Conservation (phyloP, 2,329 filamentous ascomycete species). For the Aureobasidium sp. region DNA sequence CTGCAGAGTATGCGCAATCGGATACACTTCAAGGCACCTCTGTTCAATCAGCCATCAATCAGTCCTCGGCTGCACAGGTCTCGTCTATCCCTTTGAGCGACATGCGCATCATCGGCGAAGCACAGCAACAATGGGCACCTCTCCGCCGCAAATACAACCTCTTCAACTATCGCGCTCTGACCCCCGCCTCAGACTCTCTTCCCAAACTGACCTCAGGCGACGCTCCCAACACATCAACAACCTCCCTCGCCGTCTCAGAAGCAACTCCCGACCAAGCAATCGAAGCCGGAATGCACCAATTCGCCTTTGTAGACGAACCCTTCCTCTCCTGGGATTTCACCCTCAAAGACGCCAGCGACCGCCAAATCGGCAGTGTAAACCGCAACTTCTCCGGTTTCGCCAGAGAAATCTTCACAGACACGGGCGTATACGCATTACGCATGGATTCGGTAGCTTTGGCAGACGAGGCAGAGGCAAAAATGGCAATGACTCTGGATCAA, state of each 20-base stretch:
- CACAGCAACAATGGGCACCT: slow-evolving; percentile 58
- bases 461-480: slow-evolving; percentile 21
- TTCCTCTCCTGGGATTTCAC: slow-evolving; percentile 61
- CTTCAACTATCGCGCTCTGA: slow-evolving; percentile 47
- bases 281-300: slow-evolving; percentile 49
- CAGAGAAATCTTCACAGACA: slow-evolving; percentile 59
- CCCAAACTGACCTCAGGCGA: slow-evolving; percentile 37
- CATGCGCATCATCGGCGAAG: slow-evolving; percentile 58
- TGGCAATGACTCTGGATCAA: slow-evolving; percentile 59
- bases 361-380: slow-evolving; percentile 54
- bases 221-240: slow-evolving; percentile 43
- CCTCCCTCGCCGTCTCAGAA: slow-evolving; percentile 38
- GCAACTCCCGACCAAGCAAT: slow-evolving; percentile 27
- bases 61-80: slow-evolving; percentile 34
- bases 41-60: slow-evolving; percentile 36
- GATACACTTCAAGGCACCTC: slow-evolving; percentile 28
- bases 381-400: slow-evolving; percentile 58
- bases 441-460: slow-evolving; percentile 52
- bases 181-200: slow-evolving; percentile 30
- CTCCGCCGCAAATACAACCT: slow-evolving; percentile 58
- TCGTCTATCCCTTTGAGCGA: slow-evolving; percentile 48
- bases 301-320: slow-evolving; percentile 56
- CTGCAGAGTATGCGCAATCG: not conserved
- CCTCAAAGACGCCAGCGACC: slow-evolving; percentile 44
- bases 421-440: slow-evolving; percentile 56